These are phyloP conservation scores for Glycyrrhiza uralensis DNA, from an alignment of 306 rosid species.

Conservation along the genomic window DNA sequence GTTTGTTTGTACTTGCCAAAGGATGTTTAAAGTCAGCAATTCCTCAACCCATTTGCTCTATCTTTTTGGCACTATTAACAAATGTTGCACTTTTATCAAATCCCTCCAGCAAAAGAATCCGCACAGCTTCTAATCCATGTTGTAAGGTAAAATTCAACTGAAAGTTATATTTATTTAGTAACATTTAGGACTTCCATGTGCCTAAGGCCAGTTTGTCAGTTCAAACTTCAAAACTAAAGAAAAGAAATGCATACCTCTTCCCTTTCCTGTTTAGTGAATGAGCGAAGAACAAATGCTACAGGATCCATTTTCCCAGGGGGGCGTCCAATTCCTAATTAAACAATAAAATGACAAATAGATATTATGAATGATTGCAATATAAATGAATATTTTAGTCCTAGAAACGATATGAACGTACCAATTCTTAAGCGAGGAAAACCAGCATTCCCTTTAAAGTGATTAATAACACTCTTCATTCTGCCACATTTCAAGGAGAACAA, in stretches of 20 bases:
- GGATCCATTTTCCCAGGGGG: slow-evolving; percentile 70
- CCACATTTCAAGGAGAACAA: slow-evolving; percentile 26
- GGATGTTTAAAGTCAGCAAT: slow-evolving; percentile 7
- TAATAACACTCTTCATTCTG: slow-evolving; percentile 88
- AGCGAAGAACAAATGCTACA: slow-evolving; percentile 67
- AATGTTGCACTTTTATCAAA: slow-evolving; percentile 64
- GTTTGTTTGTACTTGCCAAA: slow-evolving; percentile 22
- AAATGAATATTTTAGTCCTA: slow-evolving; percentile 1
- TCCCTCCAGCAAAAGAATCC: slow-evolving; percentile 82
- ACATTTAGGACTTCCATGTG: slow-evolving; percentile 19
- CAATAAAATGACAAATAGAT: slow-evolving; percentile 3
- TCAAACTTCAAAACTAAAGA: neutral
- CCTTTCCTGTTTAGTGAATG: slow-evolving; percentile 73
- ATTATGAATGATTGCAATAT: neutral
- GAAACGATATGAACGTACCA: slow-evolving; percentile 40
- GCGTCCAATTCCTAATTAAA: slow-evolving; percentile 45
- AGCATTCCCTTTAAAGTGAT: slow-evolving; percentile 73
- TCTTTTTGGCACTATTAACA: slow-evolving; percentile 43
- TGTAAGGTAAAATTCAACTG: slow-evolving; percentile 81
- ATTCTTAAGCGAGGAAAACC: slow-evolving; percentile 83
- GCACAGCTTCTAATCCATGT: slow-evolving; percentile 63
- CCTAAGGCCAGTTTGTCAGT: neutral
- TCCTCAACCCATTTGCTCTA: slow-evolving; percentile 36
- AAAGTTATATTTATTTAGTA: slow-evolving; percentile 26
- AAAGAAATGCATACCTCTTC: slow-evolving; percentile 54